A percentile compares a stretch with the other conserved stretches of the same genome.
Evolutionary conservation across 805 yeast genomes (phyloP).

Genomic region (Saturnispora serradocipensis): DNA sequence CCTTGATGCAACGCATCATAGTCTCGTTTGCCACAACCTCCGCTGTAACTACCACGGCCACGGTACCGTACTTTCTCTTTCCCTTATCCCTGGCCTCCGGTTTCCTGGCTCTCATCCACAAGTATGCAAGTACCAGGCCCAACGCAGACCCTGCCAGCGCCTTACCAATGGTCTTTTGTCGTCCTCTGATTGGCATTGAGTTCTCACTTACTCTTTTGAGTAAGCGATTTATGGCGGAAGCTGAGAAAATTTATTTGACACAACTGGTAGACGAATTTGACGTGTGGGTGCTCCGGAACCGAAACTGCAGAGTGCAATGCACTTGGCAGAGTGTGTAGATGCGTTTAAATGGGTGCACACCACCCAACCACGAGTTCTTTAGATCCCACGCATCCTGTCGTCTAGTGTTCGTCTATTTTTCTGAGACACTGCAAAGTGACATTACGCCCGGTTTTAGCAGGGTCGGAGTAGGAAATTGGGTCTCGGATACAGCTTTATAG

Average conservation of each 20-base stretch:
- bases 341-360: background rate
- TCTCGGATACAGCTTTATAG: background rate
- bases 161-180: background rate
- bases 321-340: too few species aligned
- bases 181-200: background rate
- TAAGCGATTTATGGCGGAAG: background rate
- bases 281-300: background rate
- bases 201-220: background rate
- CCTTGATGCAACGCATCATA: background rate
- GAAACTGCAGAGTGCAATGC: background rate
- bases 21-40: background rate
- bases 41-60: background rate
- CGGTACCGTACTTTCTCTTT: background rate
- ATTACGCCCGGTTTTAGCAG: background rate
- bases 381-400: background rate
- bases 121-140: background rate
- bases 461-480: background rate
- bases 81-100: background rate
- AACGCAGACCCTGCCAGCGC: background rate
- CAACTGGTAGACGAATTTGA: background rate
- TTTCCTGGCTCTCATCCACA: background rate
- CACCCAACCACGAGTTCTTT: too few species aligned
- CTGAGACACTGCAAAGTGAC: background rate
- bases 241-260: background rate
- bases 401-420: background rate